These are phyloP conservation scores for Chaetomium olivaceum DNA, from an alignment of 2,329 filamentous ascomycete species.

Conservation along the genomic window DNA sequence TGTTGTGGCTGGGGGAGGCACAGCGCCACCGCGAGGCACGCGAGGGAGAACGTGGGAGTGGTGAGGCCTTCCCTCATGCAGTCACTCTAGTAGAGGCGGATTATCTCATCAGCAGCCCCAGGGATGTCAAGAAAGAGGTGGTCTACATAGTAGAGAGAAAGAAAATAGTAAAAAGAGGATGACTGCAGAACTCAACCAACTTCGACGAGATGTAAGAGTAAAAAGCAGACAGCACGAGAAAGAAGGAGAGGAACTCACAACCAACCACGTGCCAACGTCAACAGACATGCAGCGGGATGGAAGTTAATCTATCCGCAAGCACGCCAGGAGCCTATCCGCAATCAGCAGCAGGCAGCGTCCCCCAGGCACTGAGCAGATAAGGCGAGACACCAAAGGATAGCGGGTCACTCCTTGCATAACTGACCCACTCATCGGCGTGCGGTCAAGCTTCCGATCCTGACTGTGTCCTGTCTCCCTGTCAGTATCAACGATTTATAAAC, in stretches of 20 bases:
- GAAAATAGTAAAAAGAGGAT: too few relatives aligned
- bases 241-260: not conserved
- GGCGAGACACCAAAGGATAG: not conserved
- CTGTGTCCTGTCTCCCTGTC: not conserved
- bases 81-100: too few relatives aligned
- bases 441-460: not conserved
- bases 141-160: too few relatives aligned
- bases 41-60: too few relatives aligned
- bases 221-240: too few relatives aligned
- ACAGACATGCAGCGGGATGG: not conserved
- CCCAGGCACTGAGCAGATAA: not conserved
- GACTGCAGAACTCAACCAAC: too few relatives aligned
- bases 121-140: too few relatives aligned
- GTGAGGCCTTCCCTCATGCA: too few relatives aligned
- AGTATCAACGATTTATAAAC: not conserved
- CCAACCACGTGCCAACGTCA: not conserved
- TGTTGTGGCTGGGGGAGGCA: not conserved
- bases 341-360: not conserved
- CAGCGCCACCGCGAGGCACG: too few relatives aligned
- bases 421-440: not conserved
- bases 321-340: not conserved
- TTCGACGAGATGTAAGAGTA: too few relatives aligned
- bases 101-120: too few relatives aligned
- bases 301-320: not conserved
- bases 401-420: not conserved